Base-by-base conservation (phyloP, 139 green algal species). In the Chlorella sp. region DNA sequence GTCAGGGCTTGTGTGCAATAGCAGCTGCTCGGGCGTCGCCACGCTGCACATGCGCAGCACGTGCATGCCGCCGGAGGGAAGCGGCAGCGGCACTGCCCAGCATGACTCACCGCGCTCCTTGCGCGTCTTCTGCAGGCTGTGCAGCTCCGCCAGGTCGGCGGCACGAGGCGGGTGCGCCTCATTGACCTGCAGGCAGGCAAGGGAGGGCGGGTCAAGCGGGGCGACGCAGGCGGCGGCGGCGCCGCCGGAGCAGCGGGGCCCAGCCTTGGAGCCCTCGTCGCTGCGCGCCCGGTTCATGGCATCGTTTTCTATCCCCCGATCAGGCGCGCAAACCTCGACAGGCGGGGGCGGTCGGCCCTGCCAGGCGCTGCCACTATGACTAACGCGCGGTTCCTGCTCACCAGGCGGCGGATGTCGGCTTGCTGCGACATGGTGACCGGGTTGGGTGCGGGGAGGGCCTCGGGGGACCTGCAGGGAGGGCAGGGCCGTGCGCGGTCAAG, bases 141-240 rank as follows among this genome's bases (percentile, higher is more conserved):
- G 75, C 34, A 90, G 83, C 76, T 88, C 87, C 16, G 73, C 76
- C 24, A 90, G 34, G 76, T 90, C 83, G 54, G 74, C 43, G 41
- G 87, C 87, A 43, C 87, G 82, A 17, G 83, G 83, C 17, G 87
- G 82, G 76, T 90, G 83, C 46, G 83, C 87, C 82, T 90, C 87
- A 36, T 88, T 82, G 24, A 87, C 77, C 77, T 83, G 58, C 40
- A 44, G 41, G 41, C 32, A 36, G 34, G 36, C 51, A 7, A 36
- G 36, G 24, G 22, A 34, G 26, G 75, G 36, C 75, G 34, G 34
- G 30, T 19, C 28, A 56, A 19, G 51, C 34, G 0, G 65, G n/a
- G 13, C 32, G 40, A 72, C 16, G 51, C 0, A 13, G 41, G 69
- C 38, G 0, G 69, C 38, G 20, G 30, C 32, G 69, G 67, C 67